Base-by-base conservation (phyloP, 805 yeast species). In the Isabelozyma rhagii region DNA sequence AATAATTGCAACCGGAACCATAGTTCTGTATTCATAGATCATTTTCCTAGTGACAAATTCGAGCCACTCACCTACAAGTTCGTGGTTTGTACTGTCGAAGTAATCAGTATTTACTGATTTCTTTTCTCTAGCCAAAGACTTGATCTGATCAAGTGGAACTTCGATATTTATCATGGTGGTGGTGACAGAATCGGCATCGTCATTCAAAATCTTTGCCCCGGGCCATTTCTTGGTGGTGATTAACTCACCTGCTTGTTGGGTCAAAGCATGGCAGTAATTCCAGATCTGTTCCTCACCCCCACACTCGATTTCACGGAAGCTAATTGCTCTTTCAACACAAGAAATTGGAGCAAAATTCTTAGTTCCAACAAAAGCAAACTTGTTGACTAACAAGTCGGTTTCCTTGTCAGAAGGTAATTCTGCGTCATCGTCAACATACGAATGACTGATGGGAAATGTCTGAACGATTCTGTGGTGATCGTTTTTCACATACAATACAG, bases 281-380 rank as follows among this genome's bases (percentile, higher is more conserved):
- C 68, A 61, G 46, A 86, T 82, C 7, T 59, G 62, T 1, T 71
- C 75, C 50, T 82, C 84, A 3, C 91, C 91, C 3, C 88, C 87
- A 57, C 87, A 81, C 8, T 67, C 65, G 9, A 75, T 74, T 10
- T 68, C 59, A 54, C 85, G 69, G 62, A 85, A 87, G 50, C 74
- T 63, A n/a, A 75, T 52, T 0, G 89, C 89, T 3, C 72, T 76
- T 4, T 67, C 64, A 17, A 83, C 66, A 39, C 75, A 61, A 14
- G 68, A 57, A 31, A 71, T 64, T 0, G 74, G 66, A 1, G 84
- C 73, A 55, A 71, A 79, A 45, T 73, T 74, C 31, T 67, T 65
- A 4, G 87, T 80, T 1, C 87, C 88, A 4, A 61, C 62, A 52
- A 74, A 79, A 15, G 63, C 60, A 59, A 85, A 86, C 50, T 78